These are phyloP conservation scores for Akanthomyces muscarius DNA, from an alignment of 2,329 filamentous ascomycete species.

Conservation along the genomic window DNA sequence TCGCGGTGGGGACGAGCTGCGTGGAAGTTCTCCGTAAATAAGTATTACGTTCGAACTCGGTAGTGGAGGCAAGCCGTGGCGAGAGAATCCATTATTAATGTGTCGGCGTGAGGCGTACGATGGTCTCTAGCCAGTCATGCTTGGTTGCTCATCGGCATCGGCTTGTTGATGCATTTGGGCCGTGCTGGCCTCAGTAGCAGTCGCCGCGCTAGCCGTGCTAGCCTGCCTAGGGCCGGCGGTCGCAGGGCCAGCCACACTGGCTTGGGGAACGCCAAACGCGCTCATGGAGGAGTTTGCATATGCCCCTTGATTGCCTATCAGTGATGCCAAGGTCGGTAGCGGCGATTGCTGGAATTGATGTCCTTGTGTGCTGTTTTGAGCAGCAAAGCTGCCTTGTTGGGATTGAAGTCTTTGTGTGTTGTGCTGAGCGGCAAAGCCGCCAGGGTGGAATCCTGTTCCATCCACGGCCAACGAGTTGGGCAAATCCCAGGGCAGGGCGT, in stretches of 20 bases:
- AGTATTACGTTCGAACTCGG: too few relatives aligned
- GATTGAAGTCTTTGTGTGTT: constrained; percentile 20
- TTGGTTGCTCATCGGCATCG: constrained; percentile 21
- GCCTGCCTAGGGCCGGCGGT: constrained; percentile 23
- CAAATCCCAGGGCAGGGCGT: constrained; percentile 5
- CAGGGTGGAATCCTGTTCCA: background rate
- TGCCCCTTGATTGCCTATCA: constrained; percentile 28
- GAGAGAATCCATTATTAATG: background rate
- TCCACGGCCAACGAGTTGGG: background rate
- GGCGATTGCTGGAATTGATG: constrained; percentile 22
- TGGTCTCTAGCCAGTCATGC: constrained; percentile 7
- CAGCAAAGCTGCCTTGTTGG: constrained; percentile 10
- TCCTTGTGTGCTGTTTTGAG: constrained; percentile 8
- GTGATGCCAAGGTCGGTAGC: constrained; percentile 24
- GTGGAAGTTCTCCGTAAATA: too few relatives aligned
- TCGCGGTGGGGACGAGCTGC: too few relatives aligned
- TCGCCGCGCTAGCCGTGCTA: constrained; percentile 25
- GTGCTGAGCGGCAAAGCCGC: constrained; percentile 1
- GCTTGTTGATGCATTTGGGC: constrained; percentile 32
- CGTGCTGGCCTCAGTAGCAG: constrained; percentile 33
- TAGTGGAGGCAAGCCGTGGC: too few relatives aligned
- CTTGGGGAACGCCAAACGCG: constrained; percentile 24
- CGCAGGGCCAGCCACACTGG: constrained; percentile 30
- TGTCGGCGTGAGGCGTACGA: background rate
- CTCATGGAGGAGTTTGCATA: constrained; percentile 20